Percentiles rank a stretch among this genome's conserved stretches.
Evolutionary conservation across 441 rosid species (phyloP).

Genomic region (Populus trichocarpa): DNA sequence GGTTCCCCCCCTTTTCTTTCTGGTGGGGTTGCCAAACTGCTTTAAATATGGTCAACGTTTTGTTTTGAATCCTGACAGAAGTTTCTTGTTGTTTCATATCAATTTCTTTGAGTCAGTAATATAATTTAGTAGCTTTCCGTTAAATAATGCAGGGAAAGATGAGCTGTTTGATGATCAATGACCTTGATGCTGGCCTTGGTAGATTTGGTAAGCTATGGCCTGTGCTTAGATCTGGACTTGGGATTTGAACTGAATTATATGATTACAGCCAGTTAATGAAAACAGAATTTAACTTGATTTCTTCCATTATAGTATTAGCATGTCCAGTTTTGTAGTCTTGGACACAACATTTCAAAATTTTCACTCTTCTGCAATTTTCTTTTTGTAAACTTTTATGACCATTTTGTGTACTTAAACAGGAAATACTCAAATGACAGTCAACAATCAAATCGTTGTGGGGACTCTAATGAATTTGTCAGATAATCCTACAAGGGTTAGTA

Average conservation of each 20-base stretch:
- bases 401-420: constrained; percentile 38
- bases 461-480: constrained; percentile 93
- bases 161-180: constrained; percentile 96
- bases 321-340: neutral
- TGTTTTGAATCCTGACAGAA: constrained; percentile 1
- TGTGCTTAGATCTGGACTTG: constrained; percentile 7
- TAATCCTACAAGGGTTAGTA: constrained; percentile 95
- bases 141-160: constrained; percentile 75
- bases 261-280: neutral
- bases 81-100: constrained; percentile 7
- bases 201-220: constrained; percentile 74
- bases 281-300: neutral
- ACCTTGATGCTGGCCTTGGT: constrained; percentile 96
- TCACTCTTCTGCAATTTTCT: neutral
- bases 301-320: neutral
- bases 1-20: neutral
- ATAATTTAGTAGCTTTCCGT: constrained; percentile 17
- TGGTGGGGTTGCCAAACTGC: neutral
- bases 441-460: constrained; percentile 95
- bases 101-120: constrained; percentile 10
- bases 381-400: neutral
- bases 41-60: neutral
- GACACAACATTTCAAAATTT: neutral
- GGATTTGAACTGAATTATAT: constrained; percentile 2
- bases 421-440: constrained; percentile 91